Conservation (phyloP, 2,329 filamentous ascomycete species). For the Penicillium sp. region DNA sequence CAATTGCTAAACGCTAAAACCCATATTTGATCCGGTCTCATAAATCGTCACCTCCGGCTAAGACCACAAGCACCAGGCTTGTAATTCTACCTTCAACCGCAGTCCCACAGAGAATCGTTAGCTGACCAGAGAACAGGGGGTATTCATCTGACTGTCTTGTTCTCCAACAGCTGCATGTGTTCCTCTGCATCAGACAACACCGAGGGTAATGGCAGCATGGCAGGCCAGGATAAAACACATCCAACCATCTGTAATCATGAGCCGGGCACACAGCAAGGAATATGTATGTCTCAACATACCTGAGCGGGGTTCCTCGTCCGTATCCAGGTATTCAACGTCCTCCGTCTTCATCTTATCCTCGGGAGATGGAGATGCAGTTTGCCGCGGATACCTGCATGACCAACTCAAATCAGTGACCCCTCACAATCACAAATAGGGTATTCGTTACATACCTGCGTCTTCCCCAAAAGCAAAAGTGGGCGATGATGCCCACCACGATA, state of each 20-base stretch:
- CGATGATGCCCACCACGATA: not conserved
- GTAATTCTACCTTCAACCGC: not conserved
- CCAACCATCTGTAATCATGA: conserved; percentile 3
- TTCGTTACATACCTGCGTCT: not conserved
- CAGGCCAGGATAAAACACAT: not conserved
- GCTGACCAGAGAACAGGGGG: not conserved
- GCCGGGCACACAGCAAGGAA: not conserved
- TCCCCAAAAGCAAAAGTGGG: not conserved
- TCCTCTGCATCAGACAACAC: not conserved
- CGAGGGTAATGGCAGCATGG: conserved; percentile 6
- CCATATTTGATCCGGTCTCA: not conserved
- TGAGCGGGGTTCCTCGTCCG: not conserved
- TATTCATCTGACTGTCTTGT: not conserved
- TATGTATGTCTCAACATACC: not conserved
- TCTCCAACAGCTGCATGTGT: not conserved
- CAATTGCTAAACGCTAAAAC: not conserved
- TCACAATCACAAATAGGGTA: not conserved
- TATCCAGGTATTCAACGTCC: not conserved
- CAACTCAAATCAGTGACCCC: not conserved
- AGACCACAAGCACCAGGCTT: not conserved
- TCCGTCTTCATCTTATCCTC: not conserved
- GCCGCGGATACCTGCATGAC: not conserved
- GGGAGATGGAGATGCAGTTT: not conserved
- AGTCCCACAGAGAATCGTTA: not conserved
- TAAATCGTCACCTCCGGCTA: not conserved